Conservation (phyloP, 495 filamentous ascomycete genomes). For the Sordaria brevicollis region DNA sequence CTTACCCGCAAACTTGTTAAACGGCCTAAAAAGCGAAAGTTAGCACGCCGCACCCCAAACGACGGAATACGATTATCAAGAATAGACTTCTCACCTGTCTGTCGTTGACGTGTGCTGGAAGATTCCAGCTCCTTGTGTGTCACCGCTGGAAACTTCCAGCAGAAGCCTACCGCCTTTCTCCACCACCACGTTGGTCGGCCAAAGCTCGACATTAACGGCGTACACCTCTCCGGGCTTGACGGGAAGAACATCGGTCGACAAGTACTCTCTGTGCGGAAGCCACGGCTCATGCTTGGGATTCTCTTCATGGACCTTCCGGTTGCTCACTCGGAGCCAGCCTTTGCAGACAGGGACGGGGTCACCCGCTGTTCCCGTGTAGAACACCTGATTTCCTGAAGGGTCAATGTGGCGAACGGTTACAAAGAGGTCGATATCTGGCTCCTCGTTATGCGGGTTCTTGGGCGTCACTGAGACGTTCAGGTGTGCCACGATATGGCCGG, state of each 20-base stretch:
- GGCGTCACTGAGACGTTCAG: conserved; percentile 48
- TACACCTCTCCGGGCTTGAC: conserved; percentile 50
- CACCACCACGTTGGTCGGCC: conserved; percentile 59
- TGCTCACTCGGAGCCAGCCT: conserved; percentile 47
- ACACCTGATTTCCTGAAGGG: conserved; percentile 45
- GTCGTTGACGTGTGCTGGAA: conserved; percentile 42
- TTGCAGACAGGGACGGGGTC: conserved; percentile 40
- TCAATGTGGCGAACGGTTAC: conserved; percentile 50
- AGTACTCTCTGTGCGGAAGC: conserved; percentile 52
- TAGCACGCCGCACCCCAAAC: not conserved
- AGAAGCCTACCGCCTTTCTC: conserved; percentile 41
- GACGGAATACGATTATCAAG: not conserved
- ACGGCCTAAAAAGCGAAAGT: conserved; percentile 14
- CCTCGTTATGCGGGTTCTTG: conserved; percentile 14
- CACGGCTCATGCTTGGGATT: conserved; percentile 39
- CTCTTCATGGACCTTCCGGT: conserved; percentile 41
- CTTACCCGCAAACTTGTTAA: conserved; percentile 36
- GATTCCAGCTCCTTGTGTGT: conserved; percentile 51
- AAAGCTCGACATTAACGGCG: conserved; percentile 54
- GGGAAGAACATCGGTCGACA: conserved; percentile 42
- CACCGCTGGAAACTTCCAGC: conserved; percentile 48
- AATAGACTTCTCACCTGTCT: conserved; percentile 18
- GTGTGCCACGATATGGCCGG: conserved; percentile 53
- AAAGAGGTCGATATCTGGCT: conserved; percentile 54
- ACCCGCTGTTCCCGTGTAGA: conserved; percentile 50